A percentile compares a stretch with the other conserved stretches of the same genome.
These are phyloP conservation scores for Copromyces sp. DNA, from an alignment of 495 filamentous ascomycete genomes.

Conservation along the genomic window DNA sequence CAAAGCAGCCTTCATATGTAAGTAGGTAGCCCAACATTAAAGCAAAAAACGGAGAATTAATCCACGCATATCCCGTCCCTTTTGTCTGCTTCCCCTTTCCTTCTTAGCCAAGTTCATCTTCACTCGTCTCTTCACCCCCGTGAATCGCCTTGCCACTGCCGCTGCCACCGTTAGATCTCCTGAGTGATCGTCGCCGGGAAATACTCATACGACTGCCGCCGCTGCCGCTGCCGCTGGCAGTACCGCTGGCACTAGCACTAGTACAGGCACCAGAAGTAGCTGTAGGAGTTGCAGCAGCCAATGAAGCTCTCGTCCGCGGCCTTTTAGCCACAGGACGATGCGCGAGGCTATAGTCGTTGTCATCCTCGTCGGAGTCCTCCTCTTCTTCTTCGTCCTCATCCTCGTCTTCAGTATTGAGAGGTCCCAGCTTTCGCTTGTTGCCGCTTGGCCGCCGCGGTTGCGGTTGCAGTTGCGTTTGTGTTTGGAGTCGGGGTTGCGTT, in stretches of 20 bases:
- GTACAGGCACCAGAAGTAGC: neutral
- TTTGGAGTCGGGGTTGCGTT: neutral
- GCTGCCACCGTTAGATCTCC: neutral
- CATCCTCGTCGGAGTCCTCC: neutral
- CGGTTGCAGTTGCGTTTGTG: neutral
- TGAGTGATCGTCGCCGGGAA: neutral
- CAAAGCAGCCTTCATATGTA: neutral
- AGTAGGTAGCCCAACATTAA: neutral
- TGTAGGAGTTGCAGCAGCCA: neutral
- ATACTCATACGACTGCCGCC: neutral
- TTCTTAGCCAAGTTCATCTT: neutral
- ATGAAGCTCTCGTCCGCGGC: neutral
- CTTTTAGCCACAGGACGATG: neutral
- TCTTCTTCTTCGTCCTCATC: constrained; percentile 3
- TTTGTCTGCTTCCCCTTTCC: neutral
- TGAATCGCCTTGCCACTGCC: neutral
- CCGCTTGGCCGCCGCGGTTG: neutral
- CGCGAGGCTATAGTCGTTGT: neutral
- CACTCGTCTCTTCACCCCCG: neutral
- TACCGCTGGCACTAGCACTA: neutral
- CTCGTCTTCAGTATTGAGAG: constrained; percentile 7
- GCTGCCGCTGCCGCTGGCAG: neutral
- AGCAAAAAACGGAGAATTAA: neutral
- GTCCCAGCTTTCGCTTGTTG: neutral
- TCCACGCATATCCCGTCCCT: neutral